These are phyloP conservation scores for Diaporthe citri DNA, from an alignment of 2,329 filamentous ascomycete genomes.

Conservation along the genomic window DNA sequence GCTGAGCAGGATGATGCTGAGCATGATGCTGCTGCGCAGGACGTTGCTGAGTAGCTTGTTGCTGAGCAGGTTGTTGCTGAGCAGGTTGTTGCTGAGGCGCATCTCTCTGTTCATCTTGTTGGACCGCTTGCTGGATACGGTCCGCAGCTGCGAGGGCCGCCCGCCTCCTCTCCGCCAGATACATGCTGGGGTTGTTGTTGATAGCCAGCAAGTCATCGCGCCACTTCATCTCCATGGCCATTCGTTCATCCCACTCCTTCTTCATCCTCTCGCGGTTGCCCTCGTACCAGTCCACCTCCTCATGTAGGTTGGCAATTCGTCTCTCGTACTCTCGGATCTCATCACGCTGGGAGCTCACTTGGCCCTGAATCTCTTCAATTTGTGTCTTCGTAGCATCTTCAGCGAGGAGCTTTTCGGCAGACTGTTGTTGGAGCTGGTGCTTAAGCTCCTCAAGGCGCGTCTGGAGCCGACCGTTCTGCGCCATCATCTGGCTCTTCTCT, in stretches of 20 bases:
- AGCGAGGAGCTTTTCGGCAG: background rate
- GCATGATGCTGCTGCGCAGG: no score
- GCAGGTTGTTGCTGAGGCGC: background rate
- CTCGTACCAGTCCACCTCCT: background rate
- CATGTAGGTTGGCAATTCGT: background rate
- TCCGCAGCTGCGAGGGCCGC: background rate
- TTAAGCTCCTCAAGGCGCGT: background rate
- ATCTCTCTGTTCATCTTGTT: background rate
- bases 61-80: background rate
- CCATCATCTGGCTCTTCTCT: background rate
- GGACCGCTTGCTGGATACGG: background rate
- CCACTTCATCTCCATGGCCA: background rate
- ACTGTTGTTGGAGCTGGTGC: no score
- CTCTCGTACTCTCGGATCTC: background rate
- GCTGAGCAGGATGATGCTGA: no score
- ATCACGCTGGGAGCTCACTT: background rate
- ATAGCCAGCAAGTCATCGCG: fast-evolving
- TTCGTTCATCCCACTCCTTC: background rate
- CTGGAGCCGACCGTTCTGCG: background rate
- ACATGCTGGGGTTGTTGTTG: background rate
- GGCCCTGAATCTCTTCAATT: background rate
- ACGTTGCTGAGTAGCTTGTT: no score
- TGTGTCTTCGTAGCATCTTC: background rate
- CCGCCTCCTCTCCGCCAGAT: background rate
- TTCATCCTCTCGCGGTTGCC: background rate